Base-by-base conservation (phyloP, 2,329 filamentous ascomycete species). In the Apiospora aurea region DNA sequence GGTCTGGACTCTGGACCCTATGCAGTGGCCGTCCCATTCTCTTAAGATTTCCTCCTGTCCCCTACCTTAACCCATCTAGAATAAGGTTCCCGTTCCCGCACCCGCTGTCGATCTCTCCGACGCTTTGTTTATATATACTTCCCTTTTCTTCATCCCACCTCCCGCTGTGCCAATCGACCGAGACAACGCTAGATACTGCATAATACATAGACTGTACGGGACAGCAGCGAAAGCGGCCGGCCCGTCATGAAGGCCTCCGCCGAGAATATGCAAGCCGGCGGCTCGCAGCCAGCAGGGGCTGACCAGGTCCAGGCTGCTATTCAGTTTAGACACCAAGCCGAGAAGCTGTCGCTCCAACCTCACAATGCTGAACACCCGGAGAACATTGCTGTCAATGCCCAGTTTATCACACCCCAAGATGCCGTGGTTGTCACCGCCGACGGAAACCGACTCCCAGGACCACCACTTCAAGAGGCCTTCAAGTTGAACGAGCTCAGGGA, bases 341-440 rank as follows among this genome's bases (percentile, higher is more conserved):
- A 88, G 77, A 90, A 88, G 75, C 82, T 90, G 13, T 88, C 88
- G 0, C 82, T 84, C 61, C 80, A 83, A 47, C 79, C 78, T 1
- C 71, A 78, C 16, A 74, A 78, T 49, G 75, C 73, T 53, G 80
- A 76, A 53, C 72, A 79, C 21, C 73, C 77, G 68, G 72, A 82
- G 69, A 84, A 85, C 5, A 85, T 90, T 18, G 69, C 69, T 18
- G 83, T 91, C 68, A 85, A 91, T 77, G 92, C 92, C 43, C 87
- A 82, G n/a, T 90, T 88, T 73, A 83, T 92, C 44, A 95, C 93
- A 0, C 88, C 91, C 0, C 89, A 92, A 68, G 93, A 95, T 79
- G 89, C 92, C 0, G 89, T 95, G 21, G 89, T 95, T 66, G 84
- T 91, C 70, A 94, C 92, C 0, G 87, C 87, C 18, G 88, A 92